Conservation (phyloP, 345 rosid species). For the Alliaria petiolata region DNA sequence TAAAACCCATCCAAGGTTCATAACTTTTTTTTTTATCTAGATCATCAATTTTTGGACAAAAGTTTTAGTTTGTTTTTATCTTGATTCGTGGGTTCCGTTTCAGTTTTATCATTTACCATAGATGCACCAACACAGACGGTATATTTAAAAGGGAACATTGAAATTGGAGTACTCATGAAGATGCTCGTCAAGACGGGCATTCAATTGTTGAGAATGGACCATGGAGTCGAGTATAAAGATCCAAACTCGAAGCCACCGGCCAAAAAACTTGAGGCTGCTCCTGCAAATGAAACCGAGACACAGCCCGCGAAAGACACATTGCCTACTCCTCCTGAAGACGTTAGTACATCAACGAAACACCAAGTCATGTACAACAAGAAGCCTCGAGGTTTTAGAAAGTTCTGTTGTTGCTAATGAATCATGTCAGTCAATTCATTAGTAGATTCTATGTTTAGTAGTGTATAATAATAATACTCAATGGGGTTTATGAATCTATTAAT, state of each 20-base stretch:
- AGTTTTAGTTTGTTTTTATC: neutral
- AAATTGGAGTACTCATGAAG: constrained; percentile 22
- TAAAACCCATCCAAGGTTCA: constrained; percentile 28
- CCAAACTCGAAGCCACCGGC: neutral
- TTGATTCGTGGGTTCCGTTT: neutral
- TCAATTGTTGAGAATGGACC: neutral
- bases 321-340: neutral
- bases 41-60: neutral
- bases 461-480: no score
- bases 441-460: no score
- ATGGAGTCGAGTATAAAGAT: constrained; percentile 14
- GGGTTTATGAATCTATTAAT: no score
- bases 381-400: neutral
- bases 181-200: constrained; percentile 11
- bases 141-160: constrained; percentile 21
- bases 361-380: constrained; percentile 13
- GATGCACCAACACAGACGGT: neutral
- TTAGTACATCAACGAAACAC: neutral
- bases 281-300: neutral
- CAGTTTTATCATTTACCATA: constrained; percentile 26
- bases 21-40: neutral
- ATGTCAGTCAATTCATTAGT: no score
- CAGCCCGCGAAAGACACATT: neutral
- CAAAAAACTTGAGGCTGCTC: constrained; percentile 15
- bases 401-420: neutral